phyloP scores from a whole-genome alignment of 495 filamentous ascomycete genomes.

The Tricharina praecox region DNA sequence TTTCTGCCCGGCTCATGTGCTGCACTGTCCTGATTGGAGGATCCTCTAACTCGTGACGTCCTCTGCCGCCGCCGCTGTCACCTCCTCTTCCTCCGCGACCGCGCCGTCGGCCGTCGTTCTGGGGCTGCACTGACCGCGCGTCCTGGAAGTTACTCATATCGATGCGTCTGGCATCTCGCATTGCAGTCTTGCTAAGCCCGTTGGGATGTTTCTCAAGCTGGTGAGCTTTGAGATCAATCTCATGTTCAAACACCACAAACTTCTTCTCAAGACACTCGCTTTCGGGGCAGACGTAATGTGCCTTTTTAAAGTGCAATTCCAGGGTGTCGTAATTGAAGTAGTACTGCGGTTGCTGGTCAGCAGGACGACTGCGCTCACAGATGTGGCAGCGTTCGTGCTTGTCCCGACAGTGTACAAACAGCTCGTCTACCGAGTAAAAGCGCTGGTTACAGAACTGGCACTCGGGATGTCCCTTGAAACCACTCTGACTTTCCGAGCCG shows the following conservation, averaged over 20 bases:
- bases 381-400: slow-evolving; percentile 91
- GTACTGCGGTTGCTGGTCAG: slow-evolving; percentile 62
- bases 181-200: slow-evolving; percentile 62
- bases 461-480: slow-evolving; percentile 89
- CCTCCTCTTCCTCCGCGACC: slow-evolving; percentile 30
- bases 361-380: slow-evolving; percentile 55
- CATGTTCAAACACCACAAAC: slow-evolving; percentile 88
- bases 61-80: slow-evolving; percentile 43
- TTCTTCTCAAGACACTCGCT: slow-evolving; percentile 88
- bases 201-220: slow-evolving; percentile 61
- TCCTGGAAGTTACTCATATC: slow-evolving; percentile 76
- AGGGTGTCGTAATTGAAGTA: slow-evolving; percentile 72
- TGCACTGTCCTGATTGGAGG: slow-evolving; percentile 65
- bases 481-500: slow-evolving; percentile 78
- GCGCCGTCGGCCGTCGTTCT: slow-evolving; percentile 33
- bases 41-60: slow-evolving; percentile 62
- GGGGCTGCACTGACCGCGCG: slow-evolving; percentile 44
- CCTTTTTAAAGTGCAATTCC: slow-evolving; percentile 67
- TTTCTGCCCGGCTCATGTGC: slow-evolving; percentile 65
- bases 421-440: slow-evolving; percentile 91
- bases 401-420: slow-evolving; percentile 79
- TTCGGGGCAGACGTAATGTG: slow-evolving; percentile 75
- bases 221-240: slow-evolving; percentile 84
- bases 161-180: slow-evolving; percentile 68
- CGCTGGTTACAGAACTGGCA: slow-evolving; percentile 82